These are phyloP conservation scores for Baorangia bicolor DNA, from an alignment of 768 basidiomycete genomes.

Conservation along the genomic window DNA sequence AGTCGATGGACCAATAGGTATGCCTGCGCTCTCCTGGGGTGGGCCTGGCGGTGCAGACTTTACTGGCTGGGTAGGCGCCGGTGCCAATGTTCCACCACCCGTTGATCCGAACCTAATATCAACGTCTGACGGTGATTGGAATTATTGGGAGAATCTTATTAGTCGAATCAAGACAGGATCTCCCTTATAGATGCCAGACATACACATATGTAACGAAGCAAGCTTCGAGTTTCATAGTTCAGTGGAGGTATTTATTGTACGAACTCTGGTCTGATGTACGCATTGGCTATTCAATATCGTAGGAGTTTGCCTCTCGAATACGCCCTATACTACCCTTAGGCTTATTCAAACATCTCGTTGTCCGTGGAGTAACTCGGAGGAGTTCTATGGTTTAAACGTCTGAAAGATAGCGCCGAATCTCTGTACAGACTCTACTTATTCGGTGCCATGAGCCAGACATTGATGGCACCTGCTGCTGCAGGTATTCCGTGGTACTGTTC, in stretches of 20 bases:
- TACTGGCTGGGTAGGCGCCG: constrained; percentile 54
- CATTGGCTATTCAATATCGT: constrained; percentile 1
- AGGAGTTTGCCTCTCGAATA: neutral
- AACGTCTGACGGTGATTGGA: constrained; percentile 68
- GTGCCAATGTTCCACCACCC: constrained; percentile 37
- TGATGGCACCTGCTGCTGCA: too few species aligned
- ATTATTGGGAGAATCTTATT: constrained; percentile 81
- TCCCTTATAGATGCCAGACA: constrained; percentile 23
- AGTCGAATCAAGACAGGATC: constrained; percentile 46
- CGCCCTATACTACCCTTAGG: neutral
- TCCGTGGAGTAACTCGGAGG: neutral
- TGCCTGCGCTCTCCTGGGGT: constrained; percentile 56
- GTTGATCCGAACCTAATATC: constrained; percentile 47
- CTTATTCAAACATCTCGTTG: neutral
- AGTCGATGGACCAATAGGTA: constrained; percentile 48
- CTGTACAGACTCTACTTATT: too few species aligned
- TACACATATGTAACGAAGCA: constrained; percentile 8
- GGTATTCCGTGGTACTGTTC: too few species aligned
- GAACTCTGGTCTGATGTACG: constrained; percentile 7
- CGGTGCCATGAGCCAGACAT: too few species aligned
- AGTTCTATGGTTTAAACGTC: neutral
- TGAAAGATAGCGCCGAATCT: neutral
- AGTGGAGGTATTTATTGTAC: constrained; percentile 9
- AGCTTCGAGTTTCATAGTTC: constrained; percentile 3
- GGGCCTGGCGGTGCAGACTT: constrained; percentile 57